Base-by-base conservation (phyloP, 208 protist species). In the Novymonas esmeraldas region DNA sequence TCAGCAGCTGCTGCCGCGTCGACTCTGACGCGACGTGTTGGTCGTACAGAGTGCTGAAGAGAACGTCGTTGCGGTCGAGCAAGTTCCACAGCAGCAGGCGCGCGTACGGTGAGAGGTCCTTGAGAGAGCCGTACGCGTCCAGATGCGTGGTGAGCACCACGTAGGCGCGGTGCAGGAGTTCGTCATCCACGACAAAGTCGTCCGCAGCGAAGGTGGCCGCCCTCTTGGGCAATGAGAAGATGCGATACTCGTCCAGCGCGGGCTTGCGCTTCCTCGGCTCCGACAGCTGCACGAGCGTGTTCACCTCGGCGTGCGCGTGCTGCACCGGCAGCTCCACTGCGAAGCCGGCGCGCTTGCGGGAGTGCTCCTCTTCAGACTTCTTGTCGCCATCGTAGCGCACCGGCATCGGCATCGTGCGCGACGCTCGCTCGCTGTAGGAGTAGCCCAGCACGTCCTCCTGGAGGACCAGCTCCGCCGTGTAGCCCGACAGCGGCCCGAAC, bases 131-230 rank as follows among this genome's bases (percentile, higher is more conserved):
- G 64, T 80, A 82, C 14, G 69, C 73, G 69, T 96, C 88, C 11
- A 94, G 51, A 54, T 94, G 86, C 16, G 81, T 67, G 16, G 59
- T 57, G 14, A 94, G 73, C 22, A 90, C 81, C 5, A 92, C 82
- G 28, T 87, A 79, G 24, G 81, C 73, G 65, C 91, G 87, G 68
- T 92, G 80, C 38, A 83, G 65, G 20, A 94, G 70, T 65, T 94
- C 91, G 54, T 96, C 91, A 24, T 96, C 91, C 7, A 96, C 85
- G 38, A 93, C 60, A 34, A 94, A 89, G 69, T 96, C 91, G 45
- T 96, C 91, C 36, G 81, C 81, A 0, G 78, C 91, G 54, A 84
- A 87, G 3, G 78, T 77, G 6, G 85, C 82, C 13, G 86, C 76
- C 67, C 88, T 92, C 59, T 96, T 96, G 1, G 91, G 91, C 24